These are phyloP conservation scores for Carex myosuroides DNA, from an alignment of 176 grass and related monocot species.

Conservation along the genomic window DNA sequence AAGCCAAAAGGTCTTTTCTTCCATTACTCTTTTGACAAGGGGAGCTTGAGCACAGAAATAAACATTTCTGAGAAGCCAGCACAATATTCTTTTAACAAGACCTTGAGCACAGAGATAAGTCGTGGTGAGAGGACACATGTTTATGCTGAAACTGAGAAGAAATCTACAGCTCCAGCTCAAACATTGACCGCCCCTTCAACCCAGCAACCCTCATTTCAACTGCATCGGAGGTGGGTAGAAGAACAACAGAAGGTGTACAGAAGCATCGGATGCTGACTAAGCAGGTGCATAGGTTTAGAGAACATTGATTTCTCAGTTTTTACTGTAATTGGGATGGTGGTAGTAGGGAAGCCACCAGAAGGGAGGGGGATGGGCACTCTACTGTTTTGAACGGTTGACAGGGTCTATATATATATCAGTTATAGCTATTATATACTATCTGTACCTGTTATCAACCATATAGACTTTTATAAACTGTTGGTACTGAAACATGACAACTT, in stretches of 20 bases:
- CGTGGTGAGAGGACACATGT: neutral
- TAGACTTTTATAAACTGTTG: neutral
- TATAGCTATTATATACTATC: neutral
- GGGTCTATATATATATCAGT: neutral
- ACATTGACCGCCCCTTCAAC: neutral
- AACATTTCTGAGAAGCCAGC: neutral
- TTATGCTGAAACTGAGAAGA: neutral
- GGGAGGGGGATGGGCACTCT: neutral
- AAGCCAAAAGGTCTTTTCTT: neutral
- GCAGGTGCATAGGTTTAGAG: neutral
- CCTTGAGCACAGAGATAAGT: neutral
- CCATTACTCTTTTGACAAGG: neutral
- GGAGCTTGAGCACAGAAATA: neutral
- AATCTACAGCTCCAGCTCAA: neutral
- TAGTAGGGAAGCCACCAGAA: conserved; percentile 2
- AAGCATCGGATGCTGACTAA: neutral
- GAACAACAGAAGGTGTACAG: conserved; percentile 17
- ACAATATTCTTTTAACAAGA: conserved; percentile 22
- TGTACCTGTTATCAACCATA: neutral
- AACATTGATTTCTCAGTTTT: neutral
- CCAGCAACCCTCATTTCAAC: neutral
- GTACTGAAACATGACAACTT: neutral
- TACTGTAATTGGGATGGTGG: neutral
- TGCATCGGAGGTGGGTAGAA: conserved; percentile 23
- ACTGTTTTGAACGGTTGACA: neutral